Percentiles rank a stretch among this genome's conserved stretches.
phyloP scores from a whole-genome alignment of 169 alveolate species.

The Sarcocystis neurona region DNA sequence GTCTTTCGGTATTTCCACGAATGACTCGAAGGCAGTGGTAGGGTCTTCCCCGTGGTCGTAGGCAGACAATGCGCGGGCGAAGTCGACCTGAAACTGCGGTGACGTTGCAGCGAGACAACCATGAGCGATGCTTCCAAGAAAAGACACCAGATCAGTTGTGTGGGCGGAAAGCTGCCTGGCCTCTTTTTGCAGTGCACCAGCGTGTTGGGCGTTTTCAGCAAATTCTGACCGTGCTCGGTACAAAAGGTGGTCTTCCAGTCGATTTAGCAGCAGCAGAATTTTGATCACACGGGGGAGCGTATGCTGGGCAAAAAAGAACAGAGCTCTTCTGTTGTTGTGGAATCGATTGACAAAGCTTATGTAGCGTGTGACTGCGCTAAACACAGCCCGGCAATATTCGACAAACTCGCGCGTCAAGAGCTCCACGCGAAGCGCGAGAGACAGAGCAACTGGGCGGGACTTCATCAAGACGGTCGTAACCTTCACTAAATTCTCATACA shows the following conservation, averaged over 20 bases:
- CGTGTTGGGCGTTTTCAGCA: neutral
- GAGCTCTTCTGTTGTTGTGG: slow-evolving; percentile 44
- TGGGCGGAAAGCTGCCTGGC: neutral
- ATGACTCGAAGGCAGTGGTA: too few relatives aligned
- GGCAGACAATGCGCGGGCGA: neutral
- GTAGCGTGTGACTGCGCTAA: slow-evolving; percentile 40
- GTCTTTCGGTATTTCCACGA: too few relatives aligned
- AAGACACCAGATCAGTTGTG: neutral
- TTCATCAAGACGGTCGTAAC: neutral
- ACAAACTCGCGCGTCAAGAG: neutral
- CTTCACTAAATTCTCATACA: neutral
- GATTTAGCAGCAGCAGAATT: neutral
- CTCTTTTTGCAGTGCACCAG: neutral
- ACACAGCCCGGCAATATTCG: neutral
- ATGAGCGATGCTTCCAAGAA: too few relatives aligned
- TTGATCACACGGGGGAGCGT: slow-evolving; percentile 46
- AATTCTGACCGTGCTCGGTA: neutral
- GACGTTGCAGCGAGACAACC: slow-evolving; percentile 8
- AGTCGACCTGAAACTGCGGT: slow-evolving; percentile 1
- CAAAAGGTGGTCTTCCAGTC: neutral
- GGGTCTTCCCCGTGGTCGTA: slow-evolving; percentile 20
- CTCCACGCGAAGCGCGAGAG: slow-evolving; percentile 38
- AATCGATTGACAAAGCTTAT: slow-evolving; percentile 18
- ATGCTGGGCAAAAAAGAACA: slow-evolving; percentile 43
- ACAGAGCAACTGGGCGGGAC: slow-evolving; percentile 3